Percentiles rank a stretch among this genome's conserved stretches.
Conservation (phyloP, 2,329 filamentous ascomycete genomes). For the Cryphonectria parasitica region DNA sequence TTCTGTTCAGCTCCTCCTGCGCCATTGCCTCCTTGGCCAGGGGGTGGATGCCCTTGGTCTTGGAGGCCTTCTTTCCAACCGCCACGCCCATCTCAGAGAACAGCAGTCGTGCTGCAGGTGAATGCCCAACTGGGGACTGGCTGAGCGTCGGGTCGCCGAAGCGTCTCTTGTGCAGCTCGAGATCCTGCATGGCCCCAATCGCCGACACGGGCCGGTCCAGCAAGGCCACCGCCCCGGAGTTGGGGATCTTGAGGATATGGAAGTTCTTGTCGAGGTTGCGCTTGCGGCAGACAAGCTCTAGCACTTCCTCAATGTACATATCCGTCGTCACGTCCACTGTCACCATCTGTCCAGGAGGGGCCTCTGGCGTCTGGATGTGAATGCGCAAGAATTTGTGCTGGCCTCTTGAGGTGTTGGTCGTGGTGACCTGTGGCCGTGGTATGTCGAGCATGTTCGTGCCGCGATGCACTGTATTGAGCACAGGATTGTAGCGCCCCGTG, state of each 20-base stretch:
- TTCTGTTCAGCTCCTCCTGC: constrained; percentile 60
- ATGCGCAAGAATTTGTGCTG: constrained; percentile 73
- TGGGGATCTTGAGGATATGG: constrained; percentile 77
- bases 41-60: constrained; percentile 64
- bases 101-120: constrained; percentile 23
- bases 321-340: constrained; percentile 79
- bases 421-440: constrained; percentile 52
- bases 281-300: constrained; percentile 77
- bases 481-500: constrained; percentile 54
- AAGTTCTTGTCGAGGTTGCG: constrained; percentile 78
- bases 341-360: constrained; percentile 72
- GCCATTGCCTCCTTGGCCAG: constrained; percentile 66
- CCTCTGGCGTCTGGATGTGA: constrained; percentile 71
- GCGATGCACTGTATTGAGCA: constrained; percentile 64
- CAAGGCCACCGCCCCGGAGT: constrained; percentile 74
- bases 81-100: constrained; percentile 28
- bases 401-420: constrained; percentile 56
- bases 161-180: constrained; percentile 75
- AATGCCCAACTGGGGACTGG: constrained; percentile 28
- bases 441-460: constrained; percentile 60
- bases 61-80: constrained; percentile 54
- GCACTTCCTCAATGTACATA: constrained; percentile 80
- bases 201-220: constrained; percentile 79
- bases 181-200: constrained; percentile 72
- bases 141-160: constrained; percentile 51